Conservation (phyloP, 805 yeast genomes). For the Kurtzmaniella fragi region DNA sequence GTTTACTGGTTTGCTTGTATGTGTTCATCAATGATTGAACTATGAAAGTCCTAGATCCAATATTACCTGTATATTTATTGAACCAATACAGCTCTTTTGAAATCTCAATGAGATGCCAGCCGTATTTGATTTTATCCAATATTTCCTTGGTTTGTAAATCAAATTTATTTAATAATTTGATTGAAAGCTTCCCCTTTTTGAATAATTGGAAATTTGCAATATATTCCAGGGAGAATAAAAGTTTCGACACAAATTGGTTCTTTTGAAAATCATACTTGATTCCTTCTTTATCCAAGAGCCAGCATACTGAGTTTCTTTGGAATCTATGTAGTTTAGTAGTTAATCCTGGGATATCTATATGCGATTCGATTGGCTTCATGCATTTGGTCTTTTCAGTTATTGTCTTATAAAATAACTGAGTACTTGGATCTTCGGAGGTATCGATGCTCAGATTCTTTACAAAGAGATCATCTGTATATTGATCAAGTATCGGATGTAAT, state of each 20-base stretch:
- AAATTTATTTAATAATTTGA: slow-evolving; percentile 3
- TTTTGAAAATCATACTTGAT: slow-evolving; percentile 26
- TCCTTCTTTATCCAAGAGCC: slow-evolving; percentile 54
- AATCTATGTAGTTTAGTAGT: slow-evolving; percentile 42
- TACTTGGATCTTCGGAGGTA: slow-evolving; percentile 18
- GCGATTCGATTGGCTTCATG: slow-evolving; percentile 12
- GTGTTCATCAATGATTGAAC: slow-evolving; percentile 23
- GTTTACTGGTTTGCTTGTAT: slow-evolving; percentile 12
- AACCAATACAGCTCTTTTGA: slow-evolving; percentile 31
- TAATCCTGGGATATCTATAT: slow-evolving; percentile 37
- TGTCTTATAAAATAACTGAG: slow-evolving; percentile 44
- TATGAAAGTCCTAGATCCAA: slow-evolving; percentile 30
- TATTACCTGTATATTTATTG: slow-evolving; percentile 47
- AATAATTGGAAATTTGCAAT: slow-evolving; percentile 1
- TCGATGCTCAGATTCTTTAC: neutral
- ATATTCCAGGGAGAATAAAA: slow-evolving; percentile 8
- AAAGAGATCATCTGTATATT: slow-evolving; percentile 1
- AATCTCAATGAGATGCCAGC: slow-evolving; percentile 38
- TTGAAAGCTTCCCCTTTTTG: neutral
- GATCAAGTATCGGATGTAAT: neutral
- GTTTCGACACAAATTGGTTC: slow-evolving; percentile 14
- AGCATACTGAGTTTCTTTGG: slow-evolving; percentile 49
- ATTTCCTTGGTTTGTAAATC: slow-evolving; percentile 20
- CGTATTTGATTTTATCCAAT: slow-evolving; percentile 44
- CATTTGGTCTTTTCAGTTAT: slow-evolving; percentile 42